These are phyloP conservation scores for Arabidopsis arenosa DNA, from an alignment of 345 rosid genomes.

Conservation along the genomic window DNA sequence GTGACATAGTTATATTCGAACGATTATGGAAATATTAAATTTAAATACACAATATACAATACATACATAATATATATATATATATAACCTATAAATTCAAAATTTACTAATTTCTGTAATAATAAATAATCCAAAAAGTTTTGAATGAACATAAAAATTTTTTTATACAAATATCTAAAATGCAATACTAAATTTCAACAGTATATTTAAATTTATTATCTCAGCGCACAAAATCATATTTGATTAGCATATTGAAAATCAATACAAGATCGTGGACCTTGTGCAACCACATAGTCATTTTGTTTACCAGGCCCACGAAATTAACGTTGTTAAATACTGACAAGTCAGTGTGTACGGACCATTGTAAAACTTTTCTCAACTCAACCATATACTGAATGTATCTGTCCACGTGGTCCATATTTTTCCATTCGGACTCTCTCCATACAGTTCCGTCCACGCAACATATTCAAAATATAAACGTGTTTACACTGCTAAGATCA, in stretches of 20 bases:
- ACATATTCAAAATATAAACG: conserved; percentile 3
- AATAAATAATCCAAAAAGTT: background rate
- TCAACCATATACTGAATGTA: background rate
- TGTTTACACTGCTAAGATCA: conserved; percentile 2
- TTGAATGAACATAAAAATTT: background rate
- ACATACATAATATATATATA: too few relatives aligned
- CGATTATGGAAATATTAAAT: too few relatives aligned
- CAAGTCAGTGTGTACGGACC: background rate
- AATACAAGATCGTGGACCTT: background rate
- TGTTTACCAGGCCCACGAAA: background rate
- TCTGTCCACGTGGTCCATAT: background rate
- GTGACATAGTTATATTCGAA: background rate
- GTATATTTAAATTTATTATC: background rate
- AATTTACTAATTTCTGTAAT: too few relatives aligned
- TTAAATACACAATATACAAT: too few relatives aligned
- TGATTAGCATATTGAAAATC: background rate
- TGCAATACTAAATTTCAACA: background rate
- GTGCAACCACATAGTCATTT: background rate
- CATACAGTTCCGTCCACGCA: conserved; percentile 14
- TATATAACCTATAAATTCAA: too few relatives aligned
- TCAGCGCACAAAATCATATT: background rate
- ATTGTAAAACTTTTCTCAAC: background rate
- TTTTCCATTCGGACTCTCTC: background rate
- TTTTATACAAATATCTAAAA: background rate
- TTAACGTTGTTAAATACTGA: background rate